Base-by-base conservation (phyloP, 2,329 filamentous ascomycete species). In the Fonsecaea pugnacius region DNA sequence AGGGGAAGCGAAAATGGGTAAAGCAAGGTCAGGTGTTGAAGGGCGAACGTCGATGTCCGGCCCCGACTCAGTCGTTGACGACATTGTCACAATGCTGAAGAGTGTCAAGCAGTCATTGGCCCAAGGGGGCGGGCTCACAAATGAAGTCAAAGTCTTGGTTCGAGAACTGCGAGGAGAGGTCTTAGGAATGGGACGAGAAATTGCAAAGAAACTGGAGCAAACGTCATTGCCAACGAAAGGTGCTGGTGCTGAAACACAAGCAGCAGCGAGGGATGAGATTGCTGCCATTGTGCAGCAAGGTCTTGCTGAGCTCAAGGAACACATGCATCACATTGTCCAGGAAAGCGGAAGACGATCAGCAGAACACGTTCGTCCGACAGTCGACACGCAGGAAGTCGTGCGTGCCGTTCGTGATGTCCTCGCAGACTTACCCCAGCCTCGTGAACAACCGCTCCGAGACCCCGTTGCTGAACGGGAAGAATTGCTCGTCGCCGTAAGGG, bases 91-190 rank as follows among this genome's bases (percentile, higher is more conserved):
- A 67, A 87, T 95, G 51, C 88, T 98, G 63, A 88, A 89, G 67
- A 89, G 89, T 64, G 90, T 98, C 75, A 97, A 96, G 75, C 92
- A 96, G 74, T 96, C 92, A 71, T 90, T 97, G 62, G 84, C 91
- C 0, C 91, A 96, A 75, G 88, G 91, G 46, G 94, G 94, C 63
- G 92, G 93, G 4, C 84, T 97, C 58, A 96, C 92, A 1, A 92
- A 92, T 61, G 92, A 96, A 75, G 91, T 96, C 68, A 98, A 98
- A 77, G 89, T 91, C 3, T 83, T 96, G 8, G 91, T 97, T 8
- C 89, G 92, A 27, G 93, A 97, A 73, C 83, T 98, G 38, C 89
- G 94, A 24, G 93, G 92, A 2, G 94, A 98, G 74, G 92, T 98
- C 8, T 83, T 97, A 4, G 93, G 92, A 2, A 97, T 97, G 93